Base-by-base conservation (phyloP, 1,139 yeast species). In the Debaryomyces coudertii region DNA sequence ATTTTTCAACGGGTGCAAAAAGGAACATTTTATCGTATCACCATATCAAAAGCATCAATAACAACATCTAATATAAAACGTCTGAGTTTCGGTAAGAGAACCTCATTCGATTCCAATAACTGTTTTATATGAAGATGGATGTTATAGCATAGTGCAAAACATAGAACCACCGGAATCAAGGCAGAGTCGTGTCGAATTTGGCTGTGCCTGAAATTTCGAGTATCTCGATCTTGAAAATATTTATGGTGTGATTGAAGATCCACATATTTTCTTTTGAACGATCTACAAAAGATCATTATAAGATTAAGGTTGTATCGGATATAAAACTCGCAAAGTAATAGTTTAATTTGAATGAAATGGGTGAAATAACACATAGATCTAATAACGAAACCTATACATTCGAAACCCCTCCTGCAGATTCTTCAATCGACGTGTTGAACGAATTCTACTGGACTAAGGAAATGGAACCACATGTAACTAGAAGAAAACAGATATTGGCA, bases 401-500 rank as follows among this genome's bases (percentile, higher is more conserved):
- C 47, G 56, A 51, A 7, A 71, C 78, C 0, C 80, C 80, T 0
- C 65, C 77, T 9, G 79, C 80, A 1, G 76, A 72, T 53, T 59
- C 76, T 0, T 62, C 76, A 1, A 64, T 74, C 22, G 76, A 71
- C 37, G 62, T 67, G 3, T 61, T 75, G 48, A 73, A 74, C 52
- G 89, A 85, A 53, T 90, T 87, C 63, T 87, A 85, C 66, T 88
- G 96, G 93, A 89, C 97, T 1, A 79, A 80, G 46, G 87, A 82
- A 44, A 77, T 77, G 39, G 97, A 90, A 61, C 96, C 96, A 2
- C 97, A 90, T 61, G 80, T 85, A 4, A 61, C 77, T 2, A 74
- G 97, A 53, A 76, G 97, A 50, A 85, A 84, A 65, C 77, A 75
- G 51, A 90, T 90, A 50, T 69, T 90, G 55, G 77, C 80, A 54